Percentiles rank a stretch among this genome's conserved stretches.
Evolutionary conservation across 2,329 filamentous ascomycete species (phyloP).

Genomic region (Cladosporium sp.): DNA sequence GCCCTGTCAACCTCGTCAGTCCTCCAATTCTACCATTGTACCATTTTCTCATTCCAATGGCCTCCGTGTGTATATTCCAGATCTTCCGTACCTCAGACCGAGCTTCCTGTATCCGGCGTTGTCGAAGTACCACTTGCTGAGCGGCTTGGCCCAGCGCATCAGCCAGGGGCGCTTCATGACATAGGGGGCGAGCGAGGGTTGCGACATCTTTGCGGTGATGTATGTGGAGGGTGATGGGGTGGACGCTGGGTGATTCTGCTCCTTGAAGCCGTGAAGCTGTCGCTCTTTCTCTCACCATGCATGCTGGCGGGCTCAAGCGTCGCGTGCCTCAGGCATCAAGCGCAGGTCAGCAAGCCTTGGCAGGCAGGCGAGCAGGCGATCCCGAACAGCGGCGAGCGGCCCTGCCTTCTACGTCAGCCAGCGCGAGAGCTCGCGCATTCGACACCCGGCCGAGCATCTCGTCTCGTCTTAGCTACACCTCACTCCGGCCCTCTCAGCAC

Average conservation of each 20-base stretch:
- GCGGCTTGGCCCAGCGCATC: conserved; percentile 68
- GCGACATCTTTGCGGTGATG: conserved; percentile 55
- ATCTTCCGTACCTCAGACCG: conserved; percentile 69
- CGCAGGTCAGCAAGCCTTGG: neutral
- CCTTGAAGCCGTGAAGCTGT: conserved; percentile 6
- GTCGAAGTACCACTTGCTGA: conserved; percentile 84
- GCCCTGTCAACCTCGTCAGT: conserved; percentile 52
- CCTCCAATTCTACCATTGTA: neutral
- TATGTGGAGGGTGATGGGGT: conserved; percentile 20
- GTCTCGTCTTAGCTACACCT: neutral
- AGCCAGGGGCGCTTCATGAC: conserved; percentile 85
- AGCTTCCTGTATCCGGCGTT: conserved; percentile 89
- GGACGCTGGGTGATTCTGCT: conserved; percentile 6
- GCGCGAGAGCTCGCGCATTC: neutral
- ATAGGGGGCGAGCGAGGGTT: conserved; percentile 68
- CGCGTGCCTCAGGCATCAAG: too few relatives aligned
- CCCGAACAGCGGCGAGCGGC: too few relatives aligned
- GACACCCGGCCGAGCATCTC: neutral
- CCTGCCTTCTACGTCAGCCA: neutral
- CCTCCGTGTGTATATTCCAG: neutral
- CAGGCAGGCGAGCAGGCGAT: neutral
- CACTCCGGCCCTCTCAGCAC: neutral
- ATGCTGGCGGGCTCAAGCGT: conserved; percentile 7
- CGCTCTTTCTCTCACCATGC: conserved; percentile 6
- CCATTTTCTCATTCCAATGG: neutral